Evolutionary conservation across 2,329 filamentous ascomycete genomes (phyloP).

Genomic region (Fusarium redolens): DNA sequence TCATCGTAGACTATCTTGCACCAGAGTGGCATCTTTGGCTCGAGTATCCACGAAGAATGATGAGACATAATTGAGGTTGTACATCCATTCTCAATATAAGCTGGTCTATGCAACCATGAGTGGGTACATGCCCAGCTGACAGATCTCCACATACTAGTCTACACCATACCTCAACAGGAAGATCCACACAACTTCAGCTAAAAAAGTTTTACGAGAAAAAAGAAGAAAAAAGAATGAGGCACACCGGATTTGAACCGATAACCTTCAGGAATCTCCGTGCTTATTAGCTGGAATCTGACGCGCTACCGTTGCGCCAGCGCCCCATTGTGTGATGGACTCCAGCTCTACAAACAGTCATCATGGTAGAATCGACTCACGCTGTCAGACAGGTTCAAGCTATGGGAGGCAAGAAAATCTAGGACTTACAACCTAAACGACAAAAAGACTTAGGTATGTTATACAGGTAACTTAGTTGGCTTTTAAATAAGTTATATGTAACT

Average conservation of each 20-base stretch:
- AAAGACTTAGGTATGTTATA: too few relatives aligned
- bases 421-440: too few relatives aligned
- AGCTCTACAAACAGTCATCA: background rate
- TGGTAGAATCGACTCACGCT: too few relatives aligned
- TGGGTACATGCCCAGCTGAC: background rate
- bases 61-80: background rate
- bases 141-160: background rate
- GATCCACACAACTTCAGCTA: background rate
- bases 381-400: too few relatives aligned
- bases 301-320: constrained; percentile 4
- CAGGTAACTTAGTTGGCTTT: too few relatives aligned
- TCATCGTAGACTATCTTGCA: constrained; percentile 10
- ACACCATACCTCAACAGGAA: constrained; percentile 1
- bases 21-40: constrained; percentile 27
- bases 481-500: too few relatives aligned
- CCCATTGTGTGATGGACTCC: background rate
- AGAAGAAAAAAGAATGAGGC: background rate
- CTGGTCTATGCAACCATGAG: fast-evolving
- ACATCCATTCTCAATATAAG: too few relatives aligned
- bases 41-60: background rate
- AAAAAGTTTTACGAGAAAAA: background rate
- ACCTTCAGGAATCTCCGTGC: constrained; percentile 3
- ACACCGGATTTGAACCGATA: constrained; percentile 6
- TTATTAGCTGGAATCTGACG: background rate
- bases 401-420: too few relatives aligned